phyloP scores from a whole-genome alignment of 495 filamentous ascomycete genomes.

The Delitschia confertaspora region DNA sequence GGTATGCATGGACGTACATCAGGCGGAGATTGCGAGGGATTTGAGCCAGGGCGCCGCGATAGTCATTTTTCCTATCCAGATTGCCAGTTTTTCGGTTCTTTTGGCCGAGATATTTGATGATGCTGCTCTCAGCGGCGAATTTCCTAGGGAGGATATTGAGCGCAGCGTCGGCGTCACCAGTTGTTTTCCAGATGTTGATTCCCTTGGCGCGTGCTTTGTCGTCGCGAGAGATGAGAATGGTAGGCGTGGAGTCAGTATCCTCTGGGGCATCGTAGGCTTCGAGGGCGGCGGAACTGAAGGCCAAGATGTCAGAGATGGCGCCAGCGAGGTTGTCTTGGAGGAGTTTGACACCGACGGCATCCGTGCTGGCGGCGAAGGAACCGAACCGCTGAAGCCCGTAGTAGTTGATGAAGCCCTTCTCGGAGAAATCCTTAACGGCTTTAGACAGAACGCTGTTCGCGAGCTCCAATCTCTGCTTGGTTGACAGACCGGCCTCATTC shows the following conservation, averaged over 20 bases:
- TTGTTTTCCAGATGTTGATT: conserved; percentile 59
- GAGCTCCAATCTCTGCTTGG: conserved; percentile 31
- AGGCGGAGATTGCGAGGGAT: conserved; percentile 71
- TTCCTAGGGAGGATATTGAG: conserved; percentile 63
- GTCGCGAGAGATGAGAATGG: conserved; percentile 48
- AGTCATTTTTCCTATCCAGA: conserved; percentile 45
- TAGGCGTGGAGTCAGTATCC: conserved; percentile 29
- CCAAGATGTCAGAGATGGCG: conserved; percentile 64
- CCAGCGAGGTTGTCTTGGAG: conserved; percentile 70
- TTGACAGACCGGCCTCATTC: conserved; percentile 38
- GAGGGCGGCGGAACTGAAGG: conserved; percentile 46
- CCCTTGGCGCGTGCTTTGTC: conserved; percentile 68
- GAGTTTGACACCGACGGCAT: conserved; percentile 72
- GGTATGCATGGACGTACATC: conserved; percentile 97
- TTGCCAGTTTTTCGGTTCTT: conserved; percentile 27
- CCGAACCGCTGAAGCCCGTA: conserved; percentile 94
- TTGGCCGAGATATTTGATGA: conserved; percentile 63
- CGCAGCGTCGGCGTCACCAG: conserved; percentile 46
- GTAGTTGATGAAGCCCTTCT: conserved; percentile 87
- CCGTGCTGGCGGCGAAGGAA: conserved; percentile 69
- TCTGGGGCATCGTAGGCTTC: conserved; percentile 40
- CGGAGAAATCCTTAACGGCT: conserved; percentile 45
- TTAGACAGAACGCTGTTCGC: conserved; percentile 48
- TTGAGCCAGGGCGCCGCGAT: conserved; percentile 63
- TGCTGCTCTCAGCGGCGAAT: conserved; percentile 65